A percentile compares a stretch with the other conserved stretches of the same genome.
phyloP scores from a whole-genome alignment of 495 filamentous ascomycete species.

The Xylaria acuta region DNA sequence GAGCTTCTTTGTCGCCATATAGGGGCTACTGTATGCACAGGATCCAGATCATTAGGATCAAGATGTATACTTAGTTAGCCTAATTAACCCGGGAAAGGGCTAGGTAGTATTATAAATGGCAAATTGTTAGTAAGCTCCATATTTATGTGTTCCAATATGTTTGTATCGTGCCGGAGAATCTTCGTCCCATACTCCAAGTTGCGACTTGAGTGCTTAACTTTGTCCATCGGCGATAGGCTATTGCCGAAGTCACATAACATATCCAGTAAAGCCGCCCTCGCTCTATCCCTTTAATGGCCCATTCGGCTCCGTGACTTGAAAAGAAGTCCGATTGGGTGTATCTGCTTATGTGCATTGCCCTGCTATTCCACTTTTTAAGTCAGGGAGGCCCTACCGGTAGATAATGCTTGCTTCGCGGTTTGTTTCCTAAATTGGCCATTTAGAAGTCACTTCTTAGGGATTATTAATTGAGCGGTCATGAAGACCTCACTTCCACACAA shows the following conservation, averaged over 20 bases:
- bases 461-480: conserved; percentile 8
- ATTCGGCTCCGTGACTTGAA: too few species aligned
- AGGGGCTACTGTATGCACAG: neutral
- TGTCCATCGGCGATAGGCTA: neutral
- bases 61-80: conserved; percentile 1
- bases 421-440: conserved; percentile 17
- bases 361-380: too few species aligned
- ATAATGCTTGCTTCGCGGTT: conserved; percentile 12
- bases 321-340: too few species aligned
- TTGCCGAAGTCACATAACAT: neutral
- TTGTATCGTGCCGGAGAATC: neutral
- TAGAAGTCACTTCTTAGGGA: neutral
- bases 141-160: neutral
- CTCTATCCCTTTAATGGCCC: too few species aligned
- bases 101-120: neutral
- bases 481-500: neutral
- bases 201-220: neutral
- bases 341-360: too few species aligned
- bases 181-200: too few species aligned
- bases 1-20: conserved; percentile 78
- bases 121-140: conserved; percentile 1
- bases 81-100: neutral
- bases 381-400: too few species aligned
- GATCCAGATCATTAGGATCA: neutral
- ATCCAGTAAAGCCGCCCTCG: neutral